Evolutionary conservation across 140 eudicot genomes (phyloP), one percentile per base, ranked within the genome.

Genomic region (Bidens hawaiensis): DNA sequence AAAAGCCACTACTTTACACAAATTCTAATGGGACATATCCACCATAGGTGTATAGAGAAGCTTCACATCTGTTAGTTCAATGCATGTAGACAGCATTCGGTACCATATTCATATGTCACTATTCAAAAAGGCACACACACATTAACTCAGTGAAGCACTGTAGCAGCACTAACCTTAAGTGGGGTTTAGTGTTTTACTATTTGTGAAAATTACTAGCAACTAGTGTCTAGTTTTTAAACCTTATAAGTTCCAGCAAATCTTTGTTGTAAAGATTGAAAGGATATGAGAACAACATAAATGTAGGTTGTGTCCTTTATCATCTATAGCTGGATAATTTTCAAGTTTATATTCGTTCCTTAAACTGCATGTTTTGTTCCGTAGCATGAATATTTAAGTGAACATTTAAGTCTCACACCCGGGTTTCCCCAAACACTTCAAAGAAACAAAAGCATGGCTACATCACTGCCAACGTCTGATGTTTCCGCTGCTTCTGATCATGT

Each of bases 391-490:
- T 57, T 65, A 56, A 73, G 26, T 15, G 62, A 23, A n/a, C n/a
- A n/a, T 33, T 57, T 30, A 57, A 31, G 43, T 57, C 65, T 65
- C 70, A 59, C 53, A 25, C 28, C 19, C 34, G 74, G 64, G 79
- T 70, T 81, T 36, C 67, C 74, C 69, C 79, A 76, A 76, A 73
- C 79, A 81, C 71, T 81, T 75, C 85, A 66, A 61, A 65, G 79
- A 66, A 74, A 67, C 70, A 67, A 41, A 60, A 74, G 74, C 61
- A 74, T 74, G 79, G 79, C 69, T 31, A 24, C 49, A 40, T 15
- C 79, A 60, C 19, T 74, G 62, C 74, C 70, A 28, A 30, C n/a
- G n/a, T n/a, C 64, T 27, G 16, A 54, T 36, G 61, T 65, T 43
- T 56, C 68, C 1, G 19, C 66, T 17, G 45, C 68, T 46, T 12